Evolutionary conservation across 2,329 filamentous ascomycete genomes (phyloP).

Genomic region (Nannizziopsis barbatae): DNA sequence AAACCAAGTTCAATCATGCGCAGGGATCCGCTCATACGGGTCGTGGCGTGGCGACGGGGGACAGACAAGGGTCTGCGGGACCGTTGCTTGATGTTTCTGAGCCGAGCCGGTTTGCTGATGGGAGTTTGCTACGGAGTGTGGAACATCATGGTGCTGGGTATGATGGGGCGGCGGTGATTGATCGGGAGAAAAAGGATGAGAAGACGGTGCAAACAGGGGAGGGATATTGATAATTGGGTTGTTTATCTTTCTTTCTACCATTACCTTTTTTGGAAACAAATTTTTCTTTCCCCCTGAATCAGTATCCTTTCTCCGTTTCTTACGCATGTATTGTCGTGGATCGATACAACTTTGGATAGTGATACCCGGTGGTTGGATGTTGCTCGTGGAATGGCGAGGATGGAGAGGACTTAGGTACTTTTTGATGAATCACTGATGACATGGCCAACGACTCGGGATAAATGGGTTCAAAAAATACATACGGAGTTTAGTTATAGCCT

Average conservation of each 20-base stretch:
- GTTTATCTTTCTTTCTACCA: background rate
- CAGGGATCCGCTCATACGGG: conserved; percentile 22
- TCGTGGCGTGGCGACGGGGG: conserved; percentile 32
- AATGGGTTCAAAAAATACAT: background rate
- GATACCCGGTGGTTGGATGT: too few species aligned
- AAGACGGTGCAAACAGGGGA: conserved; percentile 4
- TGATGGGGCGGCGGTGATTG: conserved; percentile 8
- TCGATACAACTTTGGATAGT: too few species aligned
- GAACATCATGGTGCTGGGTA: conserved; percentile 18
- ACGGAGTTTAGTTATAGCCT: background rate
- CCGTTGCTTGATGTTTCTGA: conserved; percentile 36
- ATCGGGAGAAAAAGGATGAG: conserved; percentile 5
- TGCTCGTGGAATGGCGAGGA: too few species aligned
- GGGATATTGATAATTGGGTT: conserved; percentile 7
- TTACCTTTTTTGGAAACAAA: background rate
- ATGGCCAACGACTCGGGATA: too few species aligned
- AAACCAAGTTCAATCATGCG: conserved; percentile 12
- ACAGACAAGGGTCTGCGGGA: conserved; percentile 26
- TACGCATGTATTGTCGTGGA: too few species aligned
- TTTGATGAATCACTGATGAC: too few species aligned
- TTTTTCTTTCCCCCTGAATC: too few species aligned
- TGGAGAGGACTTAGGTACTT: background rate
- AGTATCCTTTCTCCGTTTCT: too few species aligned
- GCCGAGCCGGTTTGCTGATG: conserved; percentile 35
- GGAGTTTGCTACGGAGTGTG: conserved; percentile 34